Conservation (phyloP, 106 monocot genomes). For the Vanilla planifolia region DNA sequence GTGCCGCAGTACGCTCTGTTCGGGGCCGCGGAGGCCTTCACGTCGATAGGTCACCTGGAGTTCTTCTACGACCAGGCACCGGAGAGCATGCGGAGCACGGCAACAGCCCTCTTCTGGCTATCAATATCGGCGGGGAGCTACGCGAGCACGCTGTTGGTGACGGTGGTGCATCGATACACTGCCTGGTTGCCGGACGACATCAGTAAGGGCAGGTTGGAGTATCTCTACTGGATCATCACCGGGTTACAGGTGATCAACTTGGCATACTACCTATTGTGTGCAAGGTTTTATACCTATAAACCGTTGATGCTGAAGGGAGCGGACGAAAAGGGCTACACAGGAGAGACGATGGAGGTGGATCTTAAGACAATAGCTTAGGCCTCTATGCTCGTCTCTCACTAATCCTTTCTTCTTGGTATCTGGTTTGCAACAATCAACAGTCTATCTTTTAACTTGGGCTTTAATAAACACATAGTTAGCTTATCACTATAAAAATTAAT, state of each 20-base stretch:
- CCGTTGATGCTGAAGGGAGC: conserved; percentile 29
- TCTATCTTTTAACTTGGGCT: too few species aligned
- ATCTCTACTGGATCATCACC: conserved; percentile 71
- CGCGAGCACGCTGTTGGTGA: conserved; percentile 48
- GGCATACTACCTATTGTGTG: conserved; percentile 49
- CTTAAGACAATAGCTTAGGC: too few species aligned
- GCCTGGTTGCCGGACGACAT: conserved; percentile 74
- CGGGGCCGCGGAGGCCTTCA: conserved; percentile 71
- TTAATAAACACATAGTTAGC: too few species aligned
- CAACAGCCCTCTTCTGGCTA: conserved; percentile 70
- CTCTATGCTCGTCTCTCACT: too few species aligned
- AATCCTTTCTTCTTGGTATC: too few species aligned
- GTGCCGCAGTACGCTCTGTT: conserved; percentile 76
- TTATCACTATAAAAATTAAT: too few species aligned
- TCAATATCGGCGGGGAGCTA: conserved; percentile 70
- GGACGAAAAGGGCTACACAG: neutral
- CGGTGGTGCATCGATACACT: conserved; percentile 43
- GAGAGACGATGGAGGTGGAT: conserved; percentile 19
- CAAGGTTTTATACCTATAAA: conserved; percentile 56
- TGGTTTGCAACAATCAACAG: too few species aligned
- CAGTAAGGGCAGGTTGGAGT: conserved; percentile 62
- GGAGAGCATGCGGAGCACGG: conserved; percentile 91
- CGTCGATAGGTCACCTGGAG: conserved; percentile 69
- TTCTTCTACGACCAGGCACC: conserved; percentile 91
- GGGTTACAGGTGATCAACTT: conserved; percentile 46